Evolutionary conservation across 768 basidiomycete species (phyloP), one percentile per base, ranked within the genome.

Genomic region (Boletus rubroflammeus): DNA sequence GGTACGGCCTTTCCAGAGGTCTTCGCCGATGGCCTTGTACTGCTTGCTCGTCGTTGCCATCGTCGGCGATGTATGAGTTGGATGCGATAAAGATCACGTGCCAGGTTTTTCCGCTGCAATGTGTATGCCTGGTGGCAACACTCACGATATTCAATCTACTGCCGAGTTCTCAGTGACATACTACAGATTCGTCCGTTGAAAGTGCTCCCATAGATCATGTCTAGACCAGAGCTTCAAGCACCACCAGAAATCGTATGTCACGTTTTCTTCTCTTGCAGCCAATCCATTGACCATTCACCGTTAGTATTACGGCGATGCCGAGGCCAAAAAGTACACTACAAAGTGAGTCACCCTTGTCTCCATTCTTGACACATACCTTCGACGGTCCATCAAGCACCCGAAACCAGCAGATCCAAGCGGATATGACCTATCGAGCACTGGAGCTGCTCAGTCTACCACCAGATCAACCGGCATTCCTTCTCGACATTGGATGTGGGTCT

Each of bases 401-500:
- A 50, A 93, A 96, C 65, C 95, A 98, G 70, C 86, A 88, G 68
- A 94, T 99, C 56, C 97, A 99, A 67, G 88, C 93, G 10, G 87
- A 95, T 58, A 98, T 99, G 97, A 97, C 97, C 15, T 90, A 94
- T 62, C 82, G 97, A 61, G 95, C 95, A 2, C 75, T 99, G 32
- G 97, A 98, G 69, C 78, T 99, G 11, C 78, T 98, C 40, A 89
- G 85, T 61, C 73, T 98, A 35, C 87, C 93, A 10, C 79, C 80
- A 44, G 88, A 85, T 43, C 78, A 93, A 54, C 83, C 94, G 0
- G 87, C 90, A 0, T 90, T 89, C 65, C 74, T 99, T 15, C 81
- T 98, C 32, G 97, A 99, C 68, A 93, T 99, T 53, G 97, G 97
- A 2, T 98, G 95, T 65, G 97, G 97, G 17, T 93, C 90, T n/a